Base-by-base conservation (phyloP, 495 filamentous ascomycete species). In the Letharia lupina region DNA sequence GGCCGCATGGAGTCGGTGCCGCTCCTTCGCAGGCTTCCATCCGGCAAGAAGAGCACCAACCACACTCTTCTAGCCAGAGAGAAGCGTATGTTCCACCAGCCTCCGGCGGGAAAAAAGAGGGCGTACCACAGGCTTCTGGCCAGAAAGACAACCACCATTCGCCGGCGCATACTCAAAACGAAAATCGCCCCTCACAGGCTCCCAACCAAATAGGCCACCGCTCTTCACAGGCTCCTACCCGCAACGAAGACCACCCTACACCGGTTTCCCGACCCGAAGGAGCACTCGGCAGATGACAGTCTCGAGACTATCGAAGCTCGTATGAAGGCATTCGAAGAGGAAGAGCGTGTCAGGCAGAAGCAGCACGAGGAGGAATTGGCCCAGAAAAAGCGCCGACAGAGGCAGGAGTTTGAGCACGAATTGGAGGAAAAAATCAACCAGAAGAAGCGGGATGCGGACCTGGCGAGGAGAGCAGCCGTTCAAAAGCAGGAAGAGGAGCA, bases 301-400 rank as follows among this genome's bases (percentile, higher is more conserved):
- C 31, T 20, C 31, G 31, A 48, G 4, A 5, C 44, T 31, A 44
- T 45, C 1, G 52, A 56, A 2, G 56, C 56, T 8, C 40, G 37
- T 10, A 3, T 48, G 7, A 2, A 9, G 5, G 56, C 41, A 0
- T 60, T 60, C 12, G 63, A 65, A 33, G 63, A 60, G 5, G 56
- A 65, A 48, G 63, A 65, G 37, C 39, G 45, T 33, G 35, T 37
- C 52, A 40, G 10, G 42, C 63, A 60, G 42, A 5, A 16, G 13
- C 20, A 23, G 33, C 63, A 60, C 37, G 41, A 65, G 31, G 42
- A 33, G n/a, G 56, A 39, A 1, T 33, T 65, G 33, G 56, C 20
- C 4, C 11, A 33, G 20, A 48, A 31, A 5, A 11, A 4, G 13
- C 41, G 28, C 16, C 28, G 35, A 15, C 54, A 59, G 20, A 60